Conservation (phyloP, 2,329 filamentous ascomycete genomes). For the Ceratocystis eucalypticola region DNA sequence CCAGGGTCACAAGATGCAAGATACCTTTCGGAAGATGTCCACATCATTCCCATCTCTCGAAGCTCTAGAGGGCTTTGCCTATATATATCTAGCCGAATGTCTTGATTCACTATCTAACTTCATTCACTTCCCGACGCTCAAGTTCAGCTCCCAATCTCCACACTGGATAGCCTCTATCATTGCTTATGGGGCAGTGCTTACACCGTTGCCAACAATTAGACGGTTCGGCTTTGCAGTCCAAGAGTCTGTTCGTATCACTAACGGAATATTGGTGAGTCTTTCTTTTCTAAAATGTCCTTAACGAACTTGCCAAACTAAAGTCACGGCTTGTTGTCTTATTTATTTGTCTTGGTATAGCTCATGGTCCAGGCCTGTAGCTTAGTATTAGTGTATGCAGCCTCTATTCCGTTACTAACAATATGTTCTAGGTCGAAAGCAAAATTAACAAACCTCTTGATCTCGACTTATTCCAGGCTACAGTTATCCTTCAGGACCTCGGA, state of each 20-base stretch:
- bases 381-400: too few species aligned
- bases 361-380: too few species aligned
- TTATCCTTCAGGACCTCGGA: constrained; percentile 37
- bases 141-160: constrained; percentile 39
- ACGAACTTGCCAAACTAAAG: not conserved
- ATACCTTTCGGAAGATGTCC: constrained; percentile 38
- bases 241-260: constrained; percentile 34
- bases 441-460: constrained; percentile 35
- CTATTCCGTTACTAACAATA: constrained; percentile 11
- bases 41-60: constrained; percentile 50
- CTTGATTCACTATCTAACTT: constrained; percentile 43
- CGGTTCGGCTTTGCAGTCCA: constrained; percentile 47
- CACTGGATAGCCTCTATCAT: constrained; percentile 48
- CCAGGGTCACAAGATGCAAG: constrained; percentile 39
- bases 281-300: not conserved
- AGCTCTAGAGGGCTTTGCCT: constrained; percentile 46
- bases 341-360: not conserved
- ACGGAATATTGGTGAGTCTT: constrained; percentile 23
- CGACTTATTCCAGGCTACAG: constrained; percentile 36
- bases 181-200: constrained; percentile 46
- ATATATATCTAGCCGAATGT: constrained; percentile 46
- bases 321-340: too few species aligned
- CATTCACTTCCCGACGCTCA: constrained; percentile 49
- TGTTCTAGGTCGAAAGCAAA: constrained; percentile 35
- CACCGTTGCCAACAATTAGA: constrained; percentile 43